Evolutionary conservation across 2,329 filamentous ascomycete genomes (phyloP).

Genomic region (Epichloe glyceriae): DNA sequence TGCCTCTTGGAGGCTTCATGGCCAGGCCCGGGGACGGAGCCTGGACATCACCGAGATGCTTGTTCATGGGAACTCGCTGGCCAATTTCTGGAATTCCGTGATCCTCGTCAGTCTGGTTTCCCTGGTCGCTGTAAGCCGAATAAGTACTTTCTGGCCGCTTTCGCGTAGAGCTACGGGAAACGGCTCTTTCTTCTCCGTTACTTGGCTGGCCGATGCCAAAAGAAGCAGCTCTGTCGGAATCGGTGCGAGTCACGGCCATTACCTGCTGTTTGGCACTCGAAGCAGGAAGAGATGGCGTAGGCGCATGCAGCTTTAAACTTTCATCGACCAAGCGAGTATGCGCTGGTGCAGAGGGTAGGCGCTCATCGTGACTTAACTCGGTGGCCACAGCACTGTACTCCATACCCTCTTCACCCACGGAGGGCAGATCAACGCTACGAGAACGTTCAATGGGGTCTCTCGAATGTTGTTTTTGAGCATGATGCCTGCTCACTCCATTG

Average conservation of each 20-base stretch:
- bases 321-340: constrained; percentile 68
- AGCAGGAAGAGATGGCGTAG: constrained; percentile 72
- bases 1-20: constrained; percentile 32
- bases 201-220: constrained; percentile 65
- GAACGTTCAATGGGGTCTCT: constrained; percentile 44
- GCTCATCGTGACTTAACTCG: constrained; percentile 21
- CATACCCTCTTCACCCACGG: constrained; percentile 76
- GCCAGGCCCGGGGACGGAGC: constrained; percentile 65
- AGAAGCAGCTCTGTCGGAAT: constrained; percentile 76
- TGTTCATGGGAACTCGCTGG: constrained; percentile 85
- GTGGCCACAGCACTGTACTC: constrained; percentile 60
- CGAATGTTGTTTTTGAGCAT: constrained; percentile 19
- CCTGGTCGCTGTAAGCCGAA: constrained; percentile 37
- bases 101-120: constrained; percentile 50
- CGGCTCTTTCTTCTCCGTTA: constrained; percentile 36
- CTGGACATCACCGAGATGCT: constrained; percentile 86
- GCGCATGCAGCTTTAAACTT: constrained; percentile 77
- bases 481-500: constrained; percentile 22
- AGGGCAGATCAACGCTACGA: constrained; percentile 69
- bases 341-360: constrained; percentile 39
- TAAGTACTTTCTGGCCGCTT: constrained; percentile 51
- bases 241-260: constrained; percentile 73
- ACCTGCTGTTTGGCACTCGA: constrained; percentile 75
- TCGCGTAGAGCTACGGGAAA: constrained; percentile 38
- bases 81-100: constrained; percentile 89